Percentiles rank a stretch among this genome's conserved stretches.
These are phyloP conservation scores for Spongiforma sp. DNA, from an alignment of 1,284 basidiomycete species.

Conservation along the genomic window DNA sequence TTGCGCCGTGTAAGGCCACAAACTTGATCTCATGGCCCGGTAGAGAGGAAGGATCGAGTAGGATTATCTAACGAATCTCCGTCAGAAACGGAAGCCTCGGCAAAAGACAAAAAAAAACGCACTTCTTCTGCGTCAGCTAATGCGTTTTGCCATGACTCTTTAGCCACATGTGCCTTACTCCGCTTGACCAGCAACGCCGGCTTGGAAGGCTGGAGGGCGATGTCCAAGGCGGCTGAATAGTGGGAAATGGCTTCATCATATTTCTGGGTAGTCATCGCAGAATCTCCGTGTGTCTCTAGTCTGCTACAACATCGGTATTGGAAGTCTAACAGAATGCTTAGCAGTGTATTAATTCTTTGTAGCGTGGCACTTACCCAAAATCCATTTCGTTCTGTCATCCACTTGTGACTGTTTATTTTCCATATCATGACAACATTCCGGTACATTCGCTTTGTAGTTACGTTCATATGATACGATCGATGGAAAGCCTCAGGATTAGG, in stretches of 20 bases:
- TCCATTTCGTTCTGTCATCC: too few relatives aligned
- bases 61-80: neutral
- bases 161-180: neutral
- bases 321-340: neutral
- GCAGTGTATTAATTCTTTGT: too few relatives aligned
- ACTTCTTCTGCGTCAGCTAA: neutral
- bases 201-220: neutral
- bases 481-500: too few relatives aligned
- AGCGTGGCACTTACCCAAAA: neutral
- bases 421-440: too few relatives aligned
- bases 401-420: too few relatives aligned
- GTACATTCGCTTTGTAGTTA: too few relatives aligned
- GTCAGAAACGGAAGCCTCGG: too few relatives aligned
- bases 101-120: too few relatives aligned
- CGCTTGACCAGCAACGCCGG: neutral
- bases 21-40: neutral
- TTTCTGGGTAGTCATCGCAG: neutral
- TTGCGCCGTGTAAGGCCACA: neutral
- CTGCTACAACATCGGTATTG: neutral
- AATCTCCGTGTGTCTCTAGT: neutral
- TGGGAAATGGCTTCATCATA: neutral
- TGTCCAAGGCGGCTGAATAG: neutral
- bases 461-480: too few relatives aligned
- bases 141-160: neutral
- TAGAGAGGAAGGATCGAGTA: neutral